Conservation (phyloP, 23 red algal genomes). For the Gracilaria gracilis region DNA sequence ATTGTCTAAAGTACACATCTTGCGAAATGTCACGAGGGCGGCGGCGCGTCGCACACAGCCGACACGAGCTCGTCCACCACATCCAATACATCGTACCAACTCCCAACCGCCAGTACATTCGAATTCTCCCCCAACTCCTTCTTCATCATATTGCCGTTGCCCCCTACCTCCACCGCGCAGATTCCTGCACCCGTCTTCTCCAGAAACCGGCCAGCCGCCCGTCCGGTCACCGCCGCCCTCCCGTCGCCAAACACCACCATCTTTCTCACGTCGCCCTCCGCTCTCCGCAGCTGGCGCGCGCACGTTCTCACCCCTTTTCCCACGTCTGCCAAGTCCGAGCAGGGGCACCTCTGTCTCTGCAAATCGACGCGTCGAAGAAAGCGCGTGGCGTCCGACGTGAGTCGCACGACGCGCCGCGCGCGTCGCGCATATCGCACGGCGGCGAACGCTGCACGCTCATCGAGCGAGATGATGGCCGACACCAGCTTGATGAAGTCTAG, state of each 20-base stretch:
- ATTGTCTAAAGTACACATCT: too few species aligned
- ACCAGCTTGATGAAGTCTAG: neutral
- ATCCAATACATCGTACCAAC: neutral
- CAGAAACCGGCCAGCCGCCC: neutral
- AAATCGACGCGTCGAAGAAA: neutral
- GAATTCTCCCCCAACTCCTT: neutral
- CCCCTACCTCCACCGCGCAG: neutral
- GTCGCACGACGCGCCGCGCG: neutral
- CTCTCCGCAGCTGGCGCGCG: neutral
- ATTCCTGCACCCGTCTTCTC: neutral
- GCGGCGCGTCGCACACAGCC: neutral
- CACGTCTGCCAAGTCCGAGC: neutral
- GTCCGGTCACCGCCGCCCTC: neutral
- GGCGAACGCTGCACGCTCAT: neutral
- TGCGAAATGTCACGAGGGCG: neutral
- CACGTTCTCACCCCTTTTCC: neutral
- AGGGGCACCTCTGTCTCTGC: neutral
- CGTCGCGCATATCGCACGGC: neutral
- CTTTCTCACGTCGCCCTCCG: neutral
- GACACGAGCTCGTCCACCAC: neutral
- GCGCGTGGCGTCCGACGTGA: neutral
- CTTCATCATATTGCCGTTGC: too few species aligned
- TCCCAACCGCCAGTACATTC: neutral
- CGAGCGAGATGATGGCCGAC: neutral
- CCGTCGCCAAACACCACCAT: constrained; percentile 7